A percentile compares a stretch with the other conserved stretches of the same genome.
These are phyloP conservation scores for Aspergillus fijiensis DNA, from an alignment of 2,329 filamentous ascomycete genomes.

Conservation along the genomic window DNA sequence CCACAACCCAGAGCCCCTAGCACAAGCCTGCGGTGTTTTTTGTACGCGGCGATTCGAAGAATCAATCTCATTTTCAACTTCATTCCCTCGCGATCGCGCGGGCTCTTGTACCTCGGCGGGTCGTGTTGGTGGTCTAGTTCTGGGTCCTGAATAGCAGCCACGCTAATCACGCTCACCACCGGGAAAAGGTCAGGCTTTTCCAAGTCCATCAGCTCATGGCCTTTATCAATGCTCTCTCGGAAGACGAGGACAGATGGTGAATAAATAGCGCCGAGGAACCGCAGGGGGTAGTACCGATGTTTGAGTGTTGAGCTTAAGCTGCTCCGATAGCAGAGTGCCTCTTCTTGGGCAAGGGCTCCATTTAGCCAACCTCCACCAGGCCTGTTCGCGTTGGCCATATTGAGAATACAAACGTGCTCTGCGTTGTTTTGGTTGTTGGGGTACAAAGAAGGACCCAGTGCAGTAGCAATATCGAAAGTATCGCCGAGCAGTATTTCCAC, in stretches of 20 bases:
- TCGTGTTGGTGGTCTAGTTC: constrained; percentile 17
- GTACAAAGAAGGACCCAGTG: constrained; percentile 25
- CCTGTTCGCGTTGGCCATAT: constrained; percentile 60
- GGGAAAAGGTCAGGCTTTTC: constrained; percentile 42
- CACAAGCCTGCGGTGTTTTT: constrained; percentile 60
- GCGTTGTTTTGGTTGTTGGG: constrained; percentile 21
- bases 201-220: constrained; percentile 50
- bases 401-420: constrained; percentile 59
- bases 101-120: constrained; percentile 40
- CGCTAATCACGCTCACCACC: constrained; percentile 59
- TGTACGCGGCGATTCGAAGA: constrained; percentile 59
- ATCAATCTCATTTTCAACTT: constrained; percentile 63
- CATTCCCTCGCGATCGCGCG: constrained; percentile 53
- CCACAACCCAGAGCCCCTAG: constrained; percentile 70
- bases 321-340: constrained; percentile 65
- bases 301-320: constrained; percentile 44
- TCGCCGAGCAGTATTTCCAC: constrained; percentile 59
- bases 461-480: constrained; percentile 57
- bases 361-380: constrained; percentile 65
- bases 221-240: constrained; percentile 49
- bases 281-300: constrained; percentile 54
- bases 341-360: constrained; percentile 66
- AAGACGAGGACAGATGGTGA: constrained; percentile 61
- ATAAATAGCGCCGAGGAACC: constrained; percentile 55
- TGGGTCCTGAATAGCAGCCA: constrained; percentile 57